Evolutionary conservation across 129 eudicot species (phyloP), one percentile per base, ranked within the genome.

Genomic region (Solidago caesia): DNA sequence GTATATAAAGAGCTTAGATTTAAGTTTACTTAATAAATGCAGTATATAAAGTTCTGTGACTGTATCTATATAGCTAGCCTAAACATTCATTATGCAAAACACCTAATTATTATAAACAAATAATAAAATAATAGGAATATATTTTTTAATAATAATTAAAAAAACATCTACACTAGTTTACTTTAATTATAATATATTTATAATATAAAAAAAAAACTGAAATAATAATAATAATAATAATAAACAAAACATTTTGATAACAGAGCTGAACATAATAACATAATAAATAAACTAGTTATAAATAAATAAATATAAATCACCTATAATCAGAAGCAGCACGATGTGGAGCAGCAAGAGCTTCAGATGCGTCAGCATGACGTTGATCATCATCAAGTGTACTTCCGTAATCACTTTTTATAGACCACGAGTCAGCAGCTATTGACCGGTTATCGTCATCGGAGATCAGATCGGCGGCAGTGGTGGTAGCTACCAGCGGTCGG

Each of bases 381-480:
- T 95, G 97, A 46, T 95, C 97, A 57, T 95, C 99, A 43, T 95
- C 99, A 33, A 95, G 89, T 33, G 99, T 89, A 51, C 99, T 94
- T 12, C 97, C 99, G 74, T 95, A 95, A 79, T 91, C 97, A 70
- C 99, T 91, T 86, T 91, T 95, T 48, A 91, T 95, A 57, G 97
- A 91, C 99, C 99, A 94, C 0, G 99, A 94, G 80, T 95, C 99
- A 8, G 97, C 97, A 33, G 97, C 96, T 8, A 91, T 75, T 5
- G 97, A 91, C 43, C 97, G 97, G 82, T 33, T 33, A 33, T 91
- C 99, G 51, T 95, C 97, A 65, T 91, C 99, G 81, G 99, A 91
- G 81, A 95, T 89, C 71, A 89, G 97, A 87, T 91, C 97, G 44
- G 46, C 48, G 52, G 87, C 81, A 27, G 91, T 79, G 44, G 46